Conservation (phyloP, 371 early-diverging fungal species). For the Fennellomyces sp. region DNA sequence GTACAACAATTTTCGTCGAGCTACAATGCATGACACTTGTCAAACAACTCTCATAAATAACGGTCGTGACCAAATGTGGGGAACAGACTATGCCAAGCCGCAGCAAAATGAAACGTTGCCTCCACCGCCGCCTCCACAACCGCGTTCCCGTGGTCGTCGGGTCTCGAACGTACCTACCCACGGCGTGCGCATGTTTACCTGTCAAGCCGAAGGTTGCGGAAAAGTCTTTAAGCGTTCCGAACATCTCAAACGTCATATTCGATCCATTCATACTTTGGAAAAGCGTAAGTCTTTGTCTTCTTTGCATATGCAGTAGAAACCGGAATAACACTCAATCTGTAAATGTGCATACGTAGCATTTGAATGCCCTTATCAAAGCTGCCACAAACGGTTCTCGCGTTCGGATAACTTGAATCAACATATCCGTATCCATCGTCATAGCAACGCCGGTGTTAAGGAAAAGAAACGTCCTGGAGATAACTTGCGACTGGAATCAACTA, state of each 20-base stretch:
- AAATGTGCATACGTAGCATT: constrained; percentile 44
- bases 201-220: constrained; percentile 58
- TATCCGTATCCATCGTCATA: constrained; percentile 62
- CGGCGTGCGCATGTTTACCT: constrained; percentile 53
- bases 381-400: constrained; percentile 81
- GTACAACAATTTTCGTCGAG: background rate
- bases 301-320: constrained; percentile 31
- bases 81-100: background rate
- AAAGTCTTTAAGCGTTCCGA: constrained; percentile 69
- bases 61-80: background rate
- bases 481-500: background rate
- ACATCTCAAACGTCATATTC: constrained; percentile 67
- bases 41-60: background rate
- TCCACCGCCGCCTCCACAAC: background rate
- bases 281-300: constrained; percentile 58
- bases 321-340: background rate
- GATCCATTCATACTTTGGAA: constrained; percentile 68
- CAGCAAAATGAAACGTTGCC: constrained; percentile 1
- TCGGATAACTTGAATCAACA: constrained; percentile 83
- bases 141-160: constrained; percentile 56
- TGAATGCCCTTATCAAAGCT: constrained; percentile 69
- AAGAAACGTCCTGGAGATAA: background rate
- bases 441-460: constrained; percentile 1
- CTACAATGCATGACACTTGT: background rate
- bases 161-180: constrained; percentile 52